Conservation (phyloP, 2,329 filamentous ascomycete species). For the Calonectria fujianensis region DNA sequence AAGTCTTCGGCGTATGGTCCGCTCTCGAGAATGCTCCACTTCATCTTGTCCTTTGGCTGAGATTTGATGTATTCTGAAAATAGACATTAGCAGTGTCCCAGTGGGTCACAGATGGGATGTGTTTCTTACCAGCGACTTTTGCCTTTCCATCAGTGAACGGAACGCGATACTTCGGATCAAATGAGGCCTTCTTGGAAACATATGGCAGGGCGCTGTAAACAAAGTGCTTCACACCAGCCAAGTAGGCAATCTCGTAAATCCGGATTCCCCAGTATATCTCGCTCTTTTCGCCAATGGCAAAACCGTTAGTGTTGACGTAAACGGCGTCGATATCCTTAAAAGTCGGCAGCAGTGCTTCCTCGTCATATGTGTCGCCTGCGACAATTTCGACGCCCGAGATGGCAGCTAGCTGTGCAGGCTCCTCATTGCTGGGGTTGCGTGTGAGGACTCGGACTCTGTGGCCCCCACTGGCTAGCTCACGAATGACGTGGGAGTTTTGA, state of each 20-base stretch:
- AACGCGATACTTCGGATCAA: slow-evolving; percentile 38
- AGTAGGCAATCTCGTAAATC: slow-evolving; percentile 43
- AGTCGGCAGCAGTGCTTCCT: slow-evolving; percentile 27
- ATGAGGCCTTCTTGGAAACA: slow-evolving; percentile 39
- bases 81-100: not conserved
- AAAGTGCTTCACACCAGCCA: slow-evolving; percentile 39
- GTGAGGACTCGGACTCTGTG: slow-evolving; percentile 25
- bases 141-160: slow-evolving; percentile 11
- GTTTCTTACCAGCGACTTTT: slow-evolving; percentile 20
- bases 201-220: slow-evolving; percentile 35
- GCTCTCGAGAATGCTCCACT: slow-evolving; percentile 23
- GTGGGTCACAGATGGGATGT: no score
- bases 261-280: slow-evolving; percentile 45
- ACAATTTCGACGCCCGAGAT: slow-evolving; percentile 34
- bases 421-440: not conserved
- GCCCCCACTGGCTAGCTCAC: not conserved
- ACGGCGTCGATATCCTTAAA: slow-evolving; percentile 35
- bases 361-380: slow-evolving; percentile 38
- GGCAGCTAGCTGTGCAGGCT: not conserved
- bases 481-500: slow-evolving; percentile 8
- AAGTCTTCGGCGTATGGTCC: slow-evolving; percentile 27
- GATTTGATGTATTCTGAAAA: slow-evolving; percentile 15
- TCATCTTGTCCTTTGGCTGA: slow-evolving; percentile 19
- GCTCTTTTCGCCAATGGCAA: slow-evolving; percentile 41
- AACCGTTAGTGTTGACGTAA: slow-evolving; percentile 46